Evolutionary conservation across 345 rosid genomes (phyloP), one percentile per base, ranked within the genome.

Genomic region (Kernera saxatilis): DNA sequence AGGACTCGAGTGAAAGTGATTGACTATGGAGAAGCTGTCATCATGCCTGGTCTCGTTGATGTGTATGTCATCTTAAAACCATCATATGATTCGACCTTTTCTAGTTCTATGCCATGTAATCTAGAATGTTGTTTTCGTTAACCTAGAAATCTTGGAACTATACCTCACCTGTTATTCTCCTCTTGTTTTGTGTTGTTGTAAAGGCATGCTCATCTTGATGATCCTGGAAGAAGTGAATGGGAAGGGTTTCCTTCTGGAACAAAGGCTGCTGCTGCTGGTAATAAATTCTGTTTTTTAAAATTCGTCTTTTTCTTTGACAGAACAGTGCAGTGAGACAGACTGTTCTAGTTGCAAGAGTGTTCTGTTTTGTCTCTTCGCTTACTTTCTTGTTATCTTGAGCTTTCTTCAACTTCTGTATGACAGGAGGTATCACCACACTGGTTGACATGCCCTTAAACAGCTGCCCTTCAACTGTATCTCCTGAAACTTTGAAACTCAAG

Each of bases 201-300:
- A 74, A 94, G 99, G 54, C 99, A 94, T 82, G 88, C 81, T 1
- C 99, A 94, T 83, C 93, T 91, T 70, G 95, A 94, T 84, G 99
- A 91, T 79, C 99, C 99, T n/a, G 96, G 97, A 64, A 88, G 93
- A 82, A 69, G 85, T 75, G 96, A 94, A 52, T 94, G 97, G 99
- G 97, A 94, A 85, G 99, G 99, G 25, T 94, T 89, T 81, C 85
- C 89, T 67, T 85, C 99, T 15, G 97, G 99, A 58, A 94, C 99
- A 54, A 89, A 80, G 76, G 99, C 99, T 53, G 97, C 99, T 69
- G 96, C 96, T 70, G 99, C 99, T 68, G 95, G 97, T 94, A 75
- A 25, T 43, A 49, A 11, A 15, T 40, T 69, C 44, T 69, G 6
- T 39, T 75, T n/a, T n/a, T n/a, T n/a, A n/a, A n/a, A n/a, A n/a